Evolutionary conservation across 495 filamentous ascomycete genomes (phyloP).

Genomic region (Neurospora sp.): DNA sequence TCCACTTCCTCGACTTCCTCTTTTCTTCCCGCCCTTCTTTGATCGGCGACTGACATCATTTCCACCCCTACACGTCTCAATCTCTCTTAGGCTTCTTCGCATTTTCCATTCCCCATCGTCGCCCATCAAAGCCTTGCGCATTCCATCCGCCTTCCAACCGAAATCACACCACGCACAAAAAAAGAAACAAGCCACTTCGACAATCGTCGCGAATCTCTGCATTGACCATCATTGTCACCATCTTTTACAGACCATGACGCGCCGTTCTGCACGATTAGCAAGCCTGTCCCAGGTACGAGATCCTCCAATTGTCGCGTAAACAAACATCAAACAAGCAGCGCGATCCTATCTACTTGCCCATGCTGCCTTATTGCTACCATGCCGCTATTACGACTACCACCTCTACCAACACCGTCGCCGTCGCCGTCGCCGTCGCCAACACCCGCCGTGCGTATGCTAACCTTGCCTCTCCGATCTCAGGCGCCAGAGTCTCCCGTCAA

Average conservation of each 20-base stretch:
- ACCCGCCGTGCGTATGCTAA: constrained; percentile 3
- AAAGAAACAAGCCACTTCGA: neutral
- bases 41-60: constrained; percentile 19
- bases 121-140: neutral
- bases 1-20: constrained; percentile 9
- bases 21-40: constrained; percentile 3
- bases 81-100: constrained; percentile 1
- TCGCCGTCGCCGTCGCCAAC: constrained; percentile 6
- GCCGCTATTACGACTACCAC: neutral
- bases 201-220: neutral
- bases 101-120: neutral
- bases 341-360: neutral
- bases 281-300: constrained; percentile 32
- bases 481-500: constrained; percentile 8
- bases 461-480: constrained; percentile 2
- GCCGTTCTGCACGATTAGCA: constrained; percentile 42
- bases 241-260: constrained; percentile 22
- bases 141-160: constrained; percentile 1
- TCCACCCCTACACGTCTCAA: constrained; percentile 11
- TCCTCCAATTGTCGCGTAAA: neutral
- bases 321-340: constrained; percentile 6
- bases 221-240: neutral
- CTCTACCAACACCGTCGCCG: neutral
- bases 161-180: neutral
- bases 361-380: neutral